Conservation (phyloP, 2,329 filamentous ascomycete genomes). For the Hypoxylon sp. region DNA sequence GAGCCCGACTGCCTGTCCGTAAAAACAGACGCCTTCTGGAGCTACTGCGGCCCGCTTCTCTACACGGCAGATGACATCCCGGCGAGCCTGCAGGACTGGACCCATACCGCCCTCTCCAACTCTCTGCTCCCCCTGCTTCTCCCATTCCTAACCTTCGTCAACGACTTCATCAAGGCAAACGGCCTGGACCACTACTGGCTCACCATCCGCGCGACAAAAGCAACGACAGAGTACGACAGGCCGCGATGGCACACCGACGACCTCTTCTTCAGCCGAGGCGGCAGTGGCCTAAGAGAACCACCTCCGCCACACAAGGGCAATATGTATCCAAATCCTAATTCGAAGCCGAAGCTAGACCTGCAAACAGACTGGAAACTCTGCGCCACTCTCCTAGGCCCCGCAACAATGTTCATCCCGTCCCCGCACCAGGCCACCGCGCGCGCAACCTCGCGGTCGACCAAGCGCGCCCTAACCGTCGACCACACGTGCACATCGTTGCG, state of each 20-base stretch:
- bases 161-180: conserved; percentile 55
- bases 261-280: conserved; percentile 57
- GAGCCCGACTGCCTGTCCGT: conserved; percentile 41
- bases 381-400: conserved; percentile 62
- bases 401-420: conserved; percentile 61
- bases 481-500: conserved; percentile 61
- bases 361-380: conserved; percentile 65
- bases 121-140: conserved; percentile 56
- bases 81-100: conserved; percentile 58
- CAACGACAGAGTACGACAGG: conserved; percentile 60
- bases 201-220: conserved; percentile 62
- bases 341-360: conserved; percentile 33
- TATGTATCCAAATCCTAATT: neutral
- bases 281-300: conserved; percentile 26
- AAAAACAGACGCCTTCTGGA: conserved; percentile 58
- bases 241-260: conserved; percentile 67
- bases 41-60: conserved; percentile 61
- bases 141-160: conserved; percentile 59
- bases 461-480: conserved; percentile 47
- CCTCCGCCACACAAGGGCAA: neutral
- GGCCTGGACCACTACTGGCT: conserved; percentile 62
- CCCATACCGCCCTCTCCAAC: conserved; percentile 53
- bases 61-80: conserved; percentile 51
- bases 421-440: conserved; percentile 55
- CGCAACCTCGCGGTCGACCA: conserved; percentile 51